Conservation (phyloP, 352 stramenopile species). For the Phytophthora agathidicida region DNA sequence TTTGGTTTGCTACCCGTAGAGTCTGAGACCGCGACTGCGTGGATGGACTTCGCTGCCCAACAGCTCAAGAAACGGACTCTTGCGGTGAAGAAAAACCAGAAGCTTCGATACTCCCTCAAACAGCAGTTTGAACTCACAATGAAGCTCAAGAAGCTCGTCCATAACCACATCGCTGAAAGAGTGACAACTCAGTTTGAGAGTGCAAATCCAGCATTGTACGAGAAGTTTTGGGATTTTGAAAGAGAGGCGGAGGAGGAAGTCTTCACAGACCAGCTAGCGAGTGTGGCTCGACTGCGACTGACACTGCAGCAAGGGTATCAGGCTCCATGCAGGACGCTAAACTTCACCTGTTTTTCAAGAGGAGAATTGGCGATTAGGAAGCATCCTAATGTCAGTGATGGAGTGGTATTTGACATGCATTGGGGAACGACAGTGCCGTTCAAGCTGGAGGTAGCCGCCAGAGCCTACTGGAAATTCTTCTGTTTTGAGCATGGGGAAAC, state of each 20-base stretch:
- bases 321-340: neutral
- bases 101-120: neutral
- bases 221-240: constrained; percentile 17
- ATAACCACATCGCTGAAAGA: neutral
- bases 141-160: neutral
- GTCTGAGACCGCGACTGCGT: neutral
- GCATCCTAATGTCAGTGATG: neutral
- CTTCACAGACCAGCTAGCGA: constrained; percentile 10
- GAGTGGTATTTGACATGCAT: constrained; percentile 14
- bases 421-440: constrained; percentile 20
- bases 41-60: neutral
- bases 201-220: neutral
- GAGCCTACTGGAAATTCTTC: constrained; percentile 27
- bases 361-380: neutral
- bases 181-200: neutral
- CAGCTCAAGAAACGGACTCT: neutral
- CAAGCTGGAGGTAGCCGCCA: constrained; percentile 12
- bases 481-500: constrained; percentile 4
- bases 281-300: neutral
- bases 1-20: too few relatives aligned
- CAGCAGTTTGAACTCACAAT: neutral
- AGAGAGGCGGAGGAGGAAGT: neutral
- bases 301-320: neutral
- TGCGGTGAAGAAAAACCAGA: neutral
- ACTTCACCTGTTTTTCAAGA: constrained; percentile 4